These are phyloP conservation scores for Alisma plantagoaquatica DNA, from an alignment of 106 monocot genomes.

Conservation along the genomic window DNA sequence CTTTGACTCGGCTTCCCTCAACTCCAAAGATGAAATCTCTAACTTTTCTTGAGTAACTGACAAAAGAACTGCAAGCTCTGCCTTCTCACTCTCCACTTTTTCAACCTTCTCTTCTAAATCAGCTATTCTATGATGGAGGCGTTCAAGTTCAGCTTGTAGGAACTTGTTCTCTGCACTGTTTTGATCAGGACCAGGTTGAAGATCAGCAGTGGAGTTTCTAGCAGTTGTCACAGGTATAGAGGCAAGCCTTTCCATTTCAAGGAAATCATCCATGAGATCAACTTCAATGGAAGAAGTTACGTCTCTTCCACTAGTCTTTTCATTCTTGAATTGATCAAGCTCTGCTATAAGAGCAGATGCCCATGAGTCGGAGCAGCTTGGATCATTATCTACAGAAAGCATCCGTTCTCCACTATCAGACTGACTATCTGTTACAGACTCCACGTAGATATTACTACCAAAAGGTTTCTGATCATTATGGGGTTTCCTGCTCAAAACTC, in stretches of 20 bases:
- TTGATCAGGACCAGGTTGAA: constrained; percentile 15
- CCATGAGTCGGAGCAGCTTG: constrained; percentile 51
- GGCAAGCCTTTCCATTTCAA: constrained; percentile 86
- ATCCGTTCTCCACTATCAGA: constrained; percentile 38
- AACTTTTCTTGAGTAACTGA: constrained; percentile 28
- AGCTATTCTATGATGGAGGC: constrained; percentile 9
- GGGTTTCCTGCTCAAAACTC: constrained; percentile 23
- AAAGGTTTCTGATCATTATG: constrained; percentile 27
- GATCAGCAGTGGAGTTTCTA: constrained; percentile 8
- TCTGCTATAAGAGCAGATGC: constrained; percentile 61
- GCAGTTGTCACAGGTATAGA: constrained; percentile 21
- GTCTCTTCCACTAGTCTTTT: constrained; percentile 15
- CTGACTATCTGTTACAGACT: constrained; percentile 54
- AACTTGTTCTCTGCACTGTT: constrained; percentile 6
- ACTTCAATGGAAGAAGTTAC: constrained; percentile 25
- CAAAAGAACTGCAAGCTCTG: constrained; percentile 34
- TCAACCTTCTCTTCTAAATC: constrained; percentile 43
- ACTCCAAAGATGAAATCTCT: constrained; percentile 16
- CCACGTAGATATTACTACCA: constrained; percentile 17
- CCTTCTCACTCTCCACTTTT: constrained; percentile 48
- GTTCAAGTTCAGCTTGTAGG: constrained; percentile 20
- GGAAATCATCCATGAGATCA: constrained; percentile 89
- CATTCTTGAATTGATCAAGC: constrained; percentile 67
- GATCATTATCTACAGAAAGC: constrained; percentile 29
- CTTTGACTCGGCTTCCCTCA: constrained; percentile 24